Evolutionary conservation across 2,329 filamentous ascomycete genomes (phyloP).

Genomic region (Colletotrichum karsti): DNA sequence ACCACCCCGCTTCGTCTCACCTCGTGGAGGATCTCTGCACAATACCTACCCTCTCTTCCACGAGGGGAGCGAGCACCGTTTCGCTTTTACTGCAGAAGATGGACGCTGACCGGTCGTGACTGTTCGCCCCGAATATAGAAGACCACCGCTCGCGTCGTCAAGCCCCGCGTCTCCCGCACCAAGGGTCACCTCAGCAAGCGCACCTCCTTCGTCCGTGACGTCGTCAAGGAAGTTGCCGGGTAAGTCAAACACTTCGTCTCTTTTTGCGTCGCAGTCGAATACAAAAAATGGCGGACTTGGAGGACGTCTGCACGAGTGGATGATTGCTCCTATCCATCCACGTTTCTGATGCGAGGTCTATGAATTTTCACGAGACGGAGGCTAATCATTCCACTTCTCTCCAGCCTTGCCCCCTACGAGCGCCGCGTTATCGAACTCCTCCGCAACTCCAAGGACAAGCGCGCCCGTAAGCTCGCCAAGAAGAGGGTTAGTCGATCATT

Average conservation of each 20-base stretch:
- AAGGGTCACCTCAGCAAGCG: constrained; percentile 98
- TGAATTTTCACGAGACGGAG: background rate
- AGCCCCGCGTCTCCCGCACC: constrained; percentile 82
- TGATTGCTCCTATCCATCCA: no score
- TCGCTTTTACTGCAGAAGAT: constrained; percentile 58
- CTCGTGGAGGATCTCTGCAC: constrained; percentile 78
- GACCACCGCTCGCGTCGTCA: constrained; percentile 81
- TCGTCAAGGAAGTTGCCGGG: constrained; percentile 98
- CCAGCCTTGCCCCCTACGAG: constrained; percentile 90
- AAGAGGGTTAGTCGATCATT: constrained; percentile 79
- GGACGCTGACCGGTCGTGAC: constrained; percentile 64
- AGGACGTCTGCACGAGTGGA: no score
- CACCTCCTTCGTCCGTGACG: constrained; percentile 94
- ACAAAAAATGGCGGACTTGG: no score
- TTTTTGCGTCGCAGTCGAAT: no score
- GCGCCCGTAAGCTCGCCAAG: constrained; percentile 98
- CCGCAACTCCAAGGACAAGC: constrained; percentile 99
- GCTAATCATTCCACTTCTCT: constrained; percentile 38
- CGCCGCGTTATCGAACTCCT: constrained; percentile 98
- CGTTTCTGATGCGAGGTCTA: rapidly evolving
- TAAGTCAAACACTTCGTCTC: constrained; percentile 56
- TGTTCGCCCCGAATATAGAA: constrained; percentile 65
- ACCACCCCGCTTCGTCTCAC: constrained; percentile 61
- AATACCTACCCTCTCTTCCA: constrained; percentile 38
- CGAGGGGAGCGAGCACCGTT: constrained; percentile 34